Percentiles rank a stretch among this genome's conserved stretches.
Conservation (phyloP, 495 filamentous ascomycete species). For the Hypoxylon perforatum region DNA sequence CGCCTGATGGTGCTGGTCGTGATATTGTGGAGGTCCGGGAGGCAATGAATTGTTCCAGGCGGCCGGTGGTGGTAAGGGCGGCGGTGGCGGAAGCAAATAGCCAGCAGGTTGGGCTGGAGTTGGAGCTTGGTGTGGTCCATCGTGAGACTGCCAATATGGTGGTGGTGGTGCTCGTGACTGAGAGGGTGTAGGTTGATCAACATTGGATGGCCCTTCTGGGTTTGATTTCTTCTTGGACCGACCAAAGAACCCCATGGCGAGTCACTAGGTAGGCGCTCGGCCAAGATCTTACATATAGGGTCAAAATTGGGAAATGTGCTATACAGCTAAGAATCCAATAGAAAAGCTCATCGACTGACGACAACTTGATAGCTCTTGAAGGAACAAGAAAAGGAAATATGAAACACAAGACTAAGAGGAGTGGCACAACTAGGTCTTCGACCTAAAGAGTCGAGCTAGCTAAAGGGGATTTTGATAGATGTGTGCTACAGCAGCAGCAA, state of each 20-base stretch:
- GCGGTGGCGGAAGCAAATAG: slow-evolving; percentile 40
- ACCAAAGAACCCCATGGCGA: slow-evolving; percentile 59
- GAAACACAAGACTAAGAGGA: slow-evolving; percentile 21
- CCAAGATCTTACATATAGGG: slow-evolving; percentile 10
- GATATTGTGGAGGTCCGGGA: slow-evolving; percentile 36
- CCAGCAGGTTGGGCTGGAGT: slow-evolving; percentile 48
- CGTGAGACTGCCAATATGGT: slow-evolving; percentile 36
- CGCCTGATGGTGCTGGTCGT: slow-evolving; percentile 39
- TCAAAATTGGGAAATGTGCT: slow-evolving; percentile 1
- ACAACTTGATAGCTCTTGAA: slow-evolving; percentile 10
- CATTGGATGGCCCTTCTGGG: slow-evolving; percentile 26
- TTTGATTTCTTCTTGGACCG: slow-evolving; percentile 57
- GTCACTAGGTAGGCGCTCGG: neutral
- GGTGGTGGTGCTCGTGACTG: slow-evolving; percentile 32
- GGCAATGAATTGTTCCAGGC: slow-evolving; percentile 43
- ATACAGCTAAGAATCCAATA: slow-evolving; percentile 22
- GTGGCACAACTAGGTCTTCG: slow-evolving; percentile 15
- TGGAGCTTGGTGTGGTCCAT: slow-evolving; percentile 33
- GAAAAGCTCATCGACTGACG: slow-evolving; percentile 17
- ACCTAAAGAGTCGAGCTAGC: slow-evolving; percentile 22
- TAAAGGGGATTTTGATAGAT: slow-evolving; percentile 31
- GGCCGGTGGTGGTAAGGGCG: slow-evolving; percentile 43
- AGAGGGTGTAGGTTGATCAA: slow-evolving; percentile 34
- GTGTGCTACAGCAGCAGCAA: slow-evolving; percentile 30
- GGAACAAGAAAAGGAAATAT: slow-evolving; percentile 12